These are phyloP conservation scores for Dictyostelium intermedium DNA, from an alignment of 78 protist species.

Conservation along the genomic window DNA sequence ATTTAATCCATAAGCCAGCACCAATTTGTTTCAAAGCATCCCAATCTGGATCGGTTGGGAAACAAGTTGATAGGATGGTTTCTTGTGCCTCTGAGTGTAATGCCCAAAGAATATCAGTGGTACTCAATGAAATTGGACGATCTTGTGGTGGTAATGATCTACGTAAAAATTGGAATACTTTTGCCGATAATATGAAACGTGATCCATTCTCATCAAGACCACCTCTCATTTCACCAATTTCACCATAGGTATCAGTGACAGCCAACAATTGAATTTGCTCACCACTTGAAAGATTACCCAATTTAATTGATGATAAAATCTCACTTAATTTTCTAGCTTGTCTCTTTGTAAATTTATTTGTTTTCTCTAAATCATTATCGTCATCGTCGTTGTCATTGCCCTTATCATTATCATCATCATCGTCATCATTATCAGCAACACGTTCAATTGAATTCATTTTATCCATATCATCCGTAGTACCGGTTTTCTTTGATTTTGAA, in stretches of 20 bases:
- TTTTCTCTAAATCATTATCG: neutral
- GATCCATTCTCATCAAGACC: constrained; percentile 73
- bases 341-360: constrained; percentile 10
- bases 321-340: constrained; percentile 36
- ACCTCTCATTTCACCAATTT: constrained; percentile 63
- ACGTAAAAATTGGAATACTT: constrained; percentile 50
- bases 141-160: constrained; percentile 45
- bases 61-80: constrained; percentile 30
- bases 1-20: constrained; percentile 74
- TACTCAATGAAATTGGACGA: constrained; percentile 29
- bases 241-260: constrained; percentile 65
- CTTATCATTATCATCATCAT: neutral
- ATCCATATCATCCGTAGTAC: constrained; percentile 26
- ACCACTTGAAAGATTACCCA: constrained; percentile 6
- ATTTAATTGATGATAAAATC: constrained; percentile 31
- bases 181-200: constrained; percentile 52
- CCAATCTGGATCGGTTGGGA: constrained; percentile 66
- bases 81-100: constrained; percentile 66
- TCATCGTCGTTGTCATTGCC: neutral
- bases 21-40: constrained; percentile 35
- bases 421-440: neutral
- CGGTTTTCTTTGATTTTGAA: neutral
- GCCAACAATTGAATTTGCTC: constrained; percentile 57
- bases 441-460: neutral
- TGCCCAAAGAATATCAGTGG: constrained; percentile 66